Evolutionary conservation across 768 basidiomycete genomes (phyloP), one percentile per base, ranked within the genome.

Genomic region (Psilocybe azurescens): DNA sequence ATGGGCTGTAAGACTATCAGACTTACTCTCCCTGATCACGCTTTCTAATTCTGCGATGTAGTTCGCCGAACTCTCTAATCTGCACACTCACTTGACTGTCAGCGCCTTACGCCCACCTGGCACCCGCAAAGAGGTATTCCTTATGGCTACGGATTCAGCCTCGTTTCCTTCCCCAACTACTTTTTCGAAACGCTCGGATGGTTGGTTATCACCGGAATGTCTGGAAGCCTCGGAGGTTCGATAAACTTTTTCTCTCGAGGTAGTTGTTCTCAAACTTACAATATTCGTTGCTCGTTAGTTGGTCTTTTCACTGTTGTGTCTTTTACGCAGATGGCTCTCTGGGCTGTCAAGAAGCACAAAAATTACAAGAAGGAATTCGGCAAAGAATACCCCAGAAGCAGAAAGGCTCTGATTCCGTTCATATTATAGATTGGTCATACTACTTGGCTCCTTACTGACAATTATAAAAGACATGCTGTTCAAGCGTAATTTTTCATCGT

Each of bases 361-460:
- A 83, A 83, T 56, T 99, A 99, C 79, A 93, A 88, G 82, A 95
- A 90, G 71, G 97, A 99, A 74, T 97, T 98, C 67, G 95, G 95
- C 36, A 89, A 86, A 66, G 86, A 89, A 60, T 97, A 94, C 71
- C 95, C 87, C 48, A 83, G 77, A 67, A 78, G 75, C 20, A 81
- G 95, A 74, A 94, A 89, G 74, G 89, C 86, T 38, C 87, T 97
- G 74, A 80, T 94, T 67, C 95, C 95, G 0, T 90, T 89, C 74
- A 73, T 93, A 16, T 77, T 89, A 32, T 86, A 73, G 44, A 33
- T 30, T 52, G 6, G 24, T n/a, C 5, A 5, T 11, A 50, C 49
- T 29, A 50, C 38, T 39, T 39, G 9, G 38, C 9, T 39, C 38
- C 9, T 39, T 39, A 8, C 38, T 14, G 14, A 14, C 14, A 39